Percentiles rank a stretch among this genome's conserved stretches.
Evolutionary conservation across 192 early-diverging fungal genomes (phyloP).

Genomic region (Jimgerdemannia flammicorona): DNA sequence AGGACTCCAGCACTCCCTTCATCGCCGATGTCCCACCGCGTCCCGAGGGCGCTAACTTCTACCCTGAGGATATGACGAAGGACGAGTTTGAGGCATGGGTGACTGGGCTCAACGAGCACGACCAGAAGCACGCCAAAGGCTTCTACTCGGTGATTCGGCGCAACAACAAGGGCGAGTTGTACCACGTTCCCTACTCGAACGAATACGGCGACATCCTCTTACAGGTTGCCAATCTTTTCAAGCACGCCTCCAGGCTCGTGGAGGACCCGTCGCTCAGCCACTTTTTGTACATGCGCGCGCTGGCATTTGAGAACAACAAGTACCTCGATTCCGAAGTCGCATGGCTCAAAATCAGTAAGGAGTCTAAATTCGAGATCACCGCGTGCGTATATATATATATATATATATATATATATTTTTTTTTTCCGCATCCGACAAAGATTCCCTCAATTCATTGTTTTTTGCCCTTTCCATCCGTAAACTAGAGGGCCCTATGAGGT

Average conservation of each 20-base stretch:
- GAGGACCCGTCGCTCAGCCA: slow-evolving; percentile 47
- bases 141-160: slow-evolving; percentile 62
- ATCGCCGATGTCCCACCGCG: slow-evolving; percentile 30
- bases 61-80: slow-evolving; percentile 66
- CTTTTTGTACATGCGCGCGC: slow-evolving; percentile 55
- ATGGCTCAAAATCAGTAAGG: slow-evolving; percentile 64
- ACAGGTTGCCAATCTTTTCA: slow-evolving; percentile 49
- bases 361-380: slow-evolving; percentile 62
- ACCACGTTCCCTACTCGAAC: slow-evolving; percentile 45
- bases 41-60: slow-evolving; percentile 63
- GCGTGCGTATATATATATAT: slow-evolving; percentile 14
- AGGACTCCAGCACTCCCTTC: slow-evolving; percentile 51
- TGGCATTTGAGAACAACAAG: slow-evolving; percentile 55
- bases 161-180: slow-evolving; percentile 30
- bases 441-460: no score
- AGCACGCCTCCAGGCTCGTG: slow-evolving; percentile 53
- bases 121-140: slow-evolving; percentile 50
- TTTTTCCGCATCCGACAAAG: no score
- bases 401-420: no score
- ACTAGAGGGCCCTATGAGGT: slow-evolving; percentile 63
- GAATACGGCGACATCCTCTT: slow-evolving; percentile 54
- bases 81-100: slow-evolving; percentile 60
- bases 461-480: no score
- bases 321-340: slow-evolving; percentile 66
- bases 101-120: slow-evolving; percentile 34